Base-by-base conservation (phyloP, 768 basidiomycete species). In the Exidia glandulosa region DNA sequence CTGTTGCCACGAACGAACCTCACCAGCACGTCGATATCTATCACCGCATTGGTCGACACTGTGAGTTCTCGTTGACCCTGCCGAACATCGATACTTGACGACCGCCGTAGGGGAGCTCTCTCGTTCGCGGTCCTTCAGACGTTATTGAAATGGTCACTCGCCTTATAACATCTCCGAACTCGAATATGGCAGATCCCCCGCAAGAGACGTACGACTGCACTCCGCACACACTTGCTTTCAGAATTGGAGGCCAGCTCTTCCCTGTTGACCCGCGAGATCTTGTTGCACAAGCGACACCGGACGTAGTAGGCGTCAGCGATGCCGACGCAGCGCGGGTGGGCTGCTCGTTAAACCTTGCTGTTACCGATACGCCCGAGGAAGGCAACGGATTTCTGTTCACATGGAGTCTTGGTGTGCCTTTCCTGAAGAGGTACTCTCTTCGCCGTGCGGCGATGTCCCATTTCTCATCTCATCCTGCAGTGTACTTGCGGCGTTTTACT, bases 251-350 rank as follows among this genome's bases (percentile, higher is more conserved):
- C 10, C 74, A 75, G 62, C 67, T 80, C 30, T 91, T 90, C 71
- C 81, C 86, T 0, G 80, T 89, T 25, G 89, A 90, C 68, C 84
- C 87, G 16, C 81, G 87, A 29, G 89, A 90, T 69, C 85, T 90
- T 61, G 72, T 57, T 13, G 78, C 3, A 69, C 16, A 65, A 32
- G 45, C 27, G 30, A 59, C 3, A 6, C 27, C 25, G 54, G 25
- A 34, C 6, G 32, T 25, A 45, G 57, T 19, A 32, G 56, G 41
- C 41, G 41, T 45, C 19, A 23, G 19, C 16, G 41, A 45, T 10
- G 41, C 16, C 19, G 19, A 10, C 16, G 9, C 41, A 19, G 41
- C 41, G n/a, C 16, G 31, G 23, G n/a, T 45, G 10, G 33, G 4
- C 0, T 91, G 88, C 66, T 65, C 62, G 12, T 70, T 84, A 2